These are phyloP conservation scores for Rhodotorula sp. DNA, from an alignment of 1,284 basidiomycete genomes.

Conservation along the genomic window DNA sequence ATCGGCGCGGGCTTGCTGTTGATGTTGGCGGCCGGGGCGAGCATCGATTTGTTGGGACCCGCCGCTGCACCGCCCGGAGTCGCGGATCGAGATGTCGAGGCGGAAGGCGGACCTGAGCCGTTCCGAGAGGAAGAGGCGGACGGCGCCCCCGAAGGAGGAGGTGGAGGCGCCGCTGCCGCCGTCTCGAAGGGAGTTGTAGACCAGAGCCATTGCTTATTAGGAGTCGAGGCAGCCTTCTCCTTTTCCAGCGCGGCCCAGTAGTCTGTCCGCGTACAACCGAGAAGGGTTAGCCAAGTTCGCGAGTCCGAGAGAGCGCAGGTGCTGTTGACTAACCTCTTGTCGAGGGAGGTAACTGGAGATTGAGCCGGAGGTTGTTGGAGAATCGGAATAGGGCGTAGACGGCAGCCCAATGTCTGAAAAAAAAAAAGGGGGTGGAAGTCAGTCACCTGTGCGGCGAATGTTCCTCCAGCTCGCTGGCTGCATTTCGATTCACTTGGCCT, in stretches of 20 bases:
- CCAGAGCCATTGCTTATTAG: conserved; percentile 81
- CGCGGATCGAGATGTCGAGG: conserved; percentile 18
- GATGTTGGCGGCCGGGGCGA: not conserved
- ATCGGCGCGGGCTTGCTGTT: conserved; percentile 28
- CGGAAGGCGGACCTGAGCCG: conserved; percentile 6
- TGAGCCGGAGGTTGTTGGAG: conserved; percentile 73
- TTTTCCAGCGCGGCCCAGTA: conserved; percentile 81
- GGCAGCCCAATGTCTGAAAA: conserved; percentile 70
- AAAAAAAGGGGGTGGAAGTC: not conserved
- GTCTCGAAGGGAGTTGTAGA: conserved; percentile 79
- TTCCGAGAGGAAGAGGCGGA: not conserved
- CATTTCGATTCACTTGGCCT: conserved; percentile 57
- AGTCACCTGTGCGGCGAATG: not conserved
- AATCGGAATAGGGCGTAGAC: conserved; percentile 83
- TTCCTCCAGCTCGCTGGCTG: too few relatives aligned
- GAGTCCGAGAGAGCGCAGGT: too few relatives aligned
- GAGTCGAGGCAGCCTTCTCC: conserved; percentile 57
- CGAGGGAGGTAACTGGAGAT: conserved; percentile 70
- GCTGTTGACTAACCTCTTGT: conserved; percentile 21
- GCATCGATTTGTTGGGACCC: not conserved
- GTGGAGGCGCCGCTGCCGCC: conserved; percentile 28
- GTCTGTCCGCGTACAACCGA: conserved; percentile 49
- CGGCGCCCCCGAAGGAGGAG: conserved; percentile 4
- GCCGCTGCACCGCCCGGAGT: conserved; percentile 8
- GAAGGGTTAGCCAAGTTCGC: too few relatives aligned